Percentiles rank a stretch among this genome's conserved stretches.
Conservation (phyloP, 2,329 filamentous ascomycete genomes). For the Penicillium verrucosum region DNA sequence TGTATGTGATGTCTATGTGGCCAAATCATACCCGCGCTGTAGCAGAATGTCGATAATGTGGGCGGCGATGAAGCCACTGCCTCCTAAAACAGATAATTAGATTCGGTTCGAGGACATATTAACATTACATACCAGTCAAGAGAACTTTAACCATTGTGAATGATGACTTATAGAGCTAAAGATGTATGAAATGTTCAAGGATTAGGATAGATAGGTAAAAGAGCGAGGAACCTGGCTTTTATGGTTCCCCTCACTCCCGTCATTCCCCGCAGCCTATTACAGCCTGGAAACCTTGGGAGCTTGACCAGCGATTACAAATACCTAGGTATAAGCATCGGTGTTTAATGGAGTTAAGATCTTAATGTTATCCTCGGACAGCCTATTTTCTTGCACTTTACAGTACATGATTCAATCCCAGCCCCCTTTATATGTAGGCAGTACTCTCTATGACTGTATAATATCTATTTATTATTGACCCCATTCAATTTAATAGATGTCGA, state of each 20-base stretch:
- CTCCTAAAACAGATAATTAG: constrained; percentile 42
- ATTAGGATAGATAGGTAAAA: not conserved
- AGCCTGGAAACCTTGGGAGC: not conserved
- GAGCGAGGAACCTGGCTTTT: constrained; percentile 16
- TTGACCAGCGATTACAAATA: constrained; percentile 21
- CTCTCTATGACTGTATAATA: not conserved
- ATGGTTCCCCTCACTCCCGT: constrained; percentile 23
- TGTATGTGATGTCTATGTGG: too few species aligned
- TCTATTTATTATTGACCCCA: not conserved
- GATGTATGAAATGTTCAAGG: not conserved
- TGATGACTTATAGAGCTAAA: not conserved
- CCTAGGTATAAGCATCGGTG: not conserved
- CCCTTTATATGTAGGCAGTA: not conserved
- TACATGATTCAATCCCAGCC: not conserved
- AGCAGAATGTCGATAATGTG: constrained; percentile 61
- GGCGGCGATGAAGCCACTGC: constrained; percentile 63
- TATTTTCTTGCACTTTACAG: not conserved
- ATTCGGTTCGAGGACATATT: constrained; percentile 34
- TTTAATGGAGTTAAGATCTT: not conserved
- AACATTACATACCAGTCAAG: constrained; percentile 31
- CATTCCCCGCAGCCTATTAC: constrained; percentile 13
- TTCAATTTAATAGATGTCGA: not conserved
- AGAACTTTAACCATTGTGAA: constrained; percentile 40
- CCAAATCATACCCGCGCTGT: constrained; percentile 43
- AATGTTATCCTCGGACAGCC: too few species aligned